A percentile compares a stretch with the other conserved stretches of the same genome.
Conservation (phyloP, 352 stramenopile species). For the Blastocystis sp. region DNA sequence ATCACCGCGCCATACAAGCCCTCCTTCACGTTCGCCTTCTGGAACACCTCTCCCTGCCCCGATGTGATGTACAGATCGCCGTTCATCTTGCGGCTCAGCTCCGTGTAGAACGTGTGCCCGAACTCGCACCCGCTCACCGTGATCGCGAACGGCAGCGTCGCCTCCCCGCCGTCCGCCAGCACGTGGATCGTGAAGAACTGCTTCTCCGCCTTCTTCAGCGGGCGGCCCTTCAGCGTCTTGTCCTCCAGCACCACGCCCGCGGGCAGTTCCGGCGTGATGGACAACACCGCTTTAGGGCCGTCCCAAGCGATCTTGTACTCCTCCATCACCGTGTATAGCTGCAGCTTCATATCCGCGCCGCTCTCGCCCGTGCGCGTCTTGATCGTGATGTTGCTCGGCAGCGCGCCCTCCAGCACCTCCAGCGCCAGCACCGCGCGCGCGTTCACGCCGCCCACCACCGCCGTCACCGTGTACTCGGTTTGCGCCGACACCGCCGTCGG, state of each 20-base stretch:
- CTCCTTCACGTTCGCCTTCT: not conserved
- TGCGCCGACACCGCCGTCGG: not conserved
- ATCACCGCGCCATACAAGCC: not conserved
- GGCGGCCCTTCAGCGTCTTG: not conserved
- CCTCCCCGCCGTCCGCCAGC: conserved; percentile 7
- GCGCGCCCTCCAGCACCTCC: not conserved
- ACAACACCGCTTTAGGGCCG: not conserved
- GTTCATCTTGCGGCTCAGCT: not conserved
- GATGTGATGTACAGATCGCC: not conserved
- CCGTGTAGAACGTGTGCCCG: conserved; percentile 5
- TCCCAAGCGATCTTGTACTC: not conserved
- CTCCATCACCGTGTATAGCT: not conserved
- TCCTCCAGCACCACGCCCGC: not conserved
- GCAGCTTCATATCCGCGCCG: not conserved
- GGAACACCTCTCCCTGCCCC: not conserved
- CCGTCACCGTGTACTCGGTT: not conserved
- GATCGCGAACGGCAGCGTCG: not conserved
- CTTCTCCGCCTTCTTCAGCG: not conserved
- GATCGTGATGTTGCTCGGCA: not conserved
- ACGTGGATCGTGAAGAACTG: not conserved
- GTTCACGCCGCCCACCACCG: not conserved
- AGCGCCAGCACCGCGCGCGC: not conserved
- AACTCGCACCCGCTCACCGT: conserved; percentile 34
- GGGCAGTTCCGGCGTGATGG: not conserved
- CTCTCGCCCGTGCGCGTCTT: not conserved